Evolutionary conservation across 768 basidiomycete species (phyloP), one percentile per base, ranked within the genome.

Genomic region (Rhizopogon vinicolor): DNA sequence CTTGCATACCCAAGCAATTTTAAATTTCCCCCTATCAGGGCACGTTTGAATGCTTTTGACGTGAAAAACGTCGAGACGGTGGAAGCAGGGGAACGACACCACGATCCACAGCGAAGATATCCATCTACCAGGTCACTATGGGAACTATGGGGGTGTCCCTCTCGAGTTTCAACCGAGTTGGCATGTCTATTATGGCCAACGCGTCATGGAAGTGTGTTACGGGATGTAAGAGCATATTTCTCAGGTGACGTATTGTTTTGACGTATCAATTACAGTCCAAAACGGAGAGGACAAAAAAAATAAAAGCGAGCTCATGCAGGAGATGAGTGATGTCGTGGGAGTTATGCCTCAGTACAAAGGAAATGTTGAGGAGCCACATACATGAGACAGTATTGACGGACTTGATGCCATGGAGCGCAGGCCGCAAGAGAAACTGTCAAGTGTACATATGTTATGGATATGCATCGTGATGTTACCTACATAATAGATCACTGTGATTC

Each of bases 1-100:
- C 64, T 70, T 13, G 68, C 68, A 0, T 69, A 68, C 53, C 69
- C 69, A 2, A 56, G 61, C 6, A 56, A 63, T 3, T 69, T 70
- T 60, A 62, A 62, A 28, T 70, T 72, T 55, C 52, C 61, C 7
- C 18, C 51, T 18, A 25, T 51, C 4, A 35, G 35, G 18, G 29
- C 53, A 14, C 50, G 19, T 31, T 5, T 49, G 28, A 52, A 22
- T 12, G 5, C 3, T 22, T 9, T 35, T 10, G 19, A 49, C 14
- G 14, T 19, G 22, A 49, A 37, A 16, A 33, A 49, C 10, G 14
- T 19, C 2, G 14, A 49, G 35, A 16, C 9, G 4, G 22, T 25
- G 19, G 35, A 37, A 25, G 25, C 35, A 37, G 35, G 48, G 9
- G 14, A 50, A 29, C 25, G 25, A 18, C 44, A 33, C 9, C 25